These are phyloP conservation scores for Gracilaria gracilis DNA, from an alignment of 23 red algal species.

Conservation along the genomic window DNA sequence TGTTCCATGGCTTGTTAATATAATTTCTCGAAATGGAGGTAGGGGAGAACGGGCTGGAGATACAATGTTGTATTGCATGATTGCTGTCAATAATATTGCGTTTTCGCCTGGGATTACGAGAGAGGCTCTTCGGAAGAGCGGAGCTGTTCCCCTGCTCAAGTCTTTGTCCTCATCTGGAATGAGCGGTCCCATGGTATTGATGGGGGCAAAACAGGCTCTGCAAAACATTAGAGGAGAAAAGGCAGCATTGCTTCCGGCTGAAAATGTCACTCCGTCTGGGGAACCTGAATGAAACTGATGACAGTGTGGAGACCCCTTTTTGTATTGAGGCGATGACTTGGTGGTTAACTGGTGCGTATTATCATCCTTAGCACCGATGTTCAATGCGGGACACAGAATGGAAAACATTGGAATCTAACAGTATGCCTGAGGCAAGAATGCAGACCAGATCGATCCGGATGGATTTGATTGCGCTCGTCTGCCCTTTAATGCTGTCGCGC, in stretches of 20 bases:
- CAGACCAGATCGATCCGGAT: too few relatives aligned
- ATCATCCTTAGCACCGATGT: not conserved
- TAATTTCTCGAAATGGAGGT: constrained; percentile 67
- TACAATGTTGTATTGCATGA: constrained; percentile 37
- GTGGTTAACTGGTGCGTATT: not conserved
- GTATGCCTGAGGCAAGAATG: too few relatives aligned
- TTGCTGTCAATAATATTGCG: constrained; percentile 62
- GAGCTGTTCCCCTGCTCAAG: constrained; percentile 42
- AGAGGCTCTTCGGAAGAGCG: constrained; percentile 40
- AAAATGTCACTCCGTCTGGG: not conserved
- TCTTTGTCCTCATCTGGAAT: constrained; percentile 62
- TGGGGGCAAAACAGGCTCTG: constrained; percentile 54
- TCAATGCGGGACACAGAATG: too few relatives aligned
- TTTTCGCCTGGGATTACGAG: constrained; percentile 67
- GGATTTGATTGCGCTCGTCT: too few relatives aligned
- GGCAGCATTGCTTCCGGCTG: constrained; percentile 9
- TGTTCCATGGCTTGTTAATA: constrained; percentile 55
- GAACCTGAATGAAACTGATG: not conserved
- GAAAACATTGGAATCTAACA: not conserved
- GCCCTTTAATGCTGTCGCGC: too few relatives aligned
- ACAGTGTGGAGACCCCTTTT: too few relatives aligned
- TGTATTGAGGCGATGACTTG: not conserved
- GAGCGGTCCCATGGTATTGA: constrained; percentile 32
- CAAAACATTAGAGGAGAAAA: constrained; percentile 44
- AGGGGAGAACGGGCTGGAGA: constrained; percentile 50